These are phyloP conservation scores for Sporothrix sp. DNA, from an alignment of 2,329 filamentous ascomycete species.

Conservation along the genomic window DNA sequence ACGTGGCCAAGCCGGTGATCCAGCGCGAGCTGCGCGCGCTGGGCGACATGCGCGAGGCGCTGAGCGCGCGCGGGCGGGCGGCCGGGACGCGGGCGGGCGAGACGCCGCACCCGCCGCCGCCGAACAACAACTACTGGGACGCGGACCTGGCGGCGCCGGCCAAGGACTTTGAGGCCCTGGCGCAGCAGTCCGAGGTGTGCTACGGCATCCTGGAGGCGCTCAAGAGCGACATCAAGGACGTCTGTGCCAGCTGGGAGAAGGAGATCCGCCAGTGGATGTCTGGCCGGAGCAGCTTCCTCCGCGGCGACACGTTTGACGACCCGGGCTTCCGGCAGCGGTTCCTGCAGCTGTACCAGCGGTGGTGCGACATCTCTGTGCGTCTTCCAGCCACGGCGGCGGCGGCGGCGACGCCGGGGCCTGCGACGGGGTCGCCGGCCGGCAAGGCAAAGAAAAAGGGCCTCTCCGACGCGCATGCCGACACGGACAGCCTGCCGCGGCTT, in stretches of 20 bases:
- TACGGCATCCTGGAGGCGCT: constrained; percentile 27
- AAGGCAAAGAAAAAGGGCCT: neutral
- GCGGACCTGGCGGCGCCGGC: constrained; percentile 27
- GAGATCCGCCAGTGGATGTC: neutral
- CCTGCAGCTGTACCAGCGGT: constrained; percentile 30
- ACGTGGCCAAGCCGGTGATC: constrained; percentile 36
- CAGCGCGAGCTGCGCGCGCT: constrained; percentile 29
- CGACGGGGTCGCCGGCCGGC: neutral
- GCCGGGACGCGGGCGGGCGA: neutral
- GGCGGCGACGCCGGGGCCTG: neutral
- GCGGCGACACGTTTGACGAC: neutral
- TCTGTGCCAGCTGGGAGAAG: constrained; percentile 26
- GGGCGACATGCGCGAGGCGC: constrained; percentile 18
- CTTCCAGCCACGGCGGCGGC: constrained; percentile 19
- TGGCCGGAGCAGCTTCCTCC: constrained; percentile 1
- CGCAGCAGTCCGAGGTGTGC: constrained; percentile 22
- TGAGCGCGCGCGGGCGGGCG: constrained; percentile 9
- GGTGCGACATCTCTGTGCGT: constrained; percentile 29
- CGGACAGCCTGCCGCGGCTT: constrained; percentile 27
- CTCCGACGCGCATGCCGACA: constrained; percentile 27
- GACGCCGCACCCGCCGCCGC: too few relatives aligned
- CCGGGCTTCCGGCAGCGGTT: constrained; percentile 24
- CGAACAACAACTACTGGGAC: constrained; percentile 27
- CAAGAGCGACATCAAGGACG: constrained; percentile 23
- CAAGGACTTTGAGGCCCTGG: constrained; percentile 27